Base-by-base conservation (phyloP, 257 asterid genomes). In the Nicotiana otophora region DNA sequence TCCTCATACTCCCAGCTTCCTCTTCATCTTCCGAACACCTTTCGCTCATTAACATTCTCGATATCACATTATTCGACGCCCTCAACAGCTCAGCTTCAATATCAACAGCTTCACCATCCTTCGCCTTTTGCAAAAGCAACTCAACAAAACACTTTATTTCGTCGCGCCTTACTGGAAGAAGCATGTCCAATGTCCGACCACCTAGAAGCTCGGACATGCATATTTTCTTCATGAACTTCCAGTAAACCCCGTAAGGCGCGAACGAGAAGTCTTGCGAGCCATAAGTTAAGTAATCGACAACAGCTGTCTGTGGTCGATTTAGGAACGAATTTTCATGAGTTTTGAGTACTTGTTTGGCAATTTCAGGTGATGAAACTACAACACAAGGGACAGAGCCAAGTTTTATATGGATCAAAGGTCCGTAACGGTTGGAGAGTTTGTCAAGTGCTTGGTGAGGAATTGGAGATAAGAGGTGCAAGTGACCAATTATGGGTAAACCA, bases 391-490 rank as follows among this genome's bases (percentile, higher is more conserved):
- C 72, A 0, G 93, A 91, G 8, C 98, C 97, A 1, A 94, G 92
- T 81, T 33, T 77, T 11, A 94, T 12, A 78, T 89, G 92, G 9
- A 94, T 83, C 53, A 94, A 84, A 7, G 92, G 92, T 51, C 97
- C 98, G 20, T 87, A 81, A 12, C 84, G 86, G 20, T 70, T 65
- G 3, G 95, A 87, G 53, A 94, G 93, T 51, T 51, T 90, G 69
- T 91, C 91, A 67, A 94, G 88, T 81, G 95, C 90, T 83, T 94
- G 98, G 88, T 94, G 98, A 62, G 97, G 97, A 68, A 91, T 89
- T 7, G 97, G 94, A 46, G 92, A 88, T 0, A 92, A 86, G 81
- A 92, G 98, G 78, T 93, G 97, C 81, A 93, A 93, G 81, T 94
- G 97, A 48, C 97, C 96, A 14, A 94, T 91, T 83, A 94, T 83